Conservation (phyloP, 1,284 basidiomycete species). For the Ustilago sp. region DNA sequence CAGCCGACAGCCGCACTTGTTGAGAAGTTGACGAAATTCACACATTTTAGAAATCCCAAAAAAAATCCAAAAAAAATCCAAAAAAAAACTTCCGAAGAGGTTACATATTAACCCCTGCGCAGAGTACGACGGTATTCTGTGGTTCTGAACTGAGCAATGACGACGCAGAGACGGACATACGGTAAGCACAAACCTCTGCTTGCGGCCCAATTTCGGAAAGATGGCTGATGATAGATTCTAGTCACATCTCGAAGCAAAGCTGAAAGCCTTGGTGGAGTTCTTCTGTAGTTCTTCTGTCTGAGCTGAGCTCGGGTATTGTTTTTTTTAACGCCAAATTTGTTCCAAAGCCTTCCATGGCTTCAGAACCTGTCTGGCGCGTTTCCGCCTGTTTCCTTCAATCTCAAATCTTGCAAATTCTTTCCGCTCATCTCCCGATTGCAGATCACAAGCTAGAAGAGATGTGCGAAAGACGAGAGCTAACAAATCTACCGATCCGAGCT, state of each 20-base stretch:
- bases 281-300: not conserved
- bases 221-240: not conserved
- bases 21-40: not conserved
- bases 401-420: not conserved
- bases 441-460: too few species aligned
- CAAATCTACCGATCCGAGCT: too few species aligned
- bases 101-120: not conserved
- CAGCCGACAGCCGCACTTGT: not conserved
- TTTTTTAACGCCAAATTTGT: not conserved
- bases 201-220: not conserved
- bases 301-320: constrained; percentile 1
- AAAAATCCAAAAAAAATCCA: not conserved
- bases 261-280: not conserved
- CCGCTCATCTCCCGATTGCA: not conserved
- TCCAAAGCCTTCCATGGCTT: constrained; percentile 3
- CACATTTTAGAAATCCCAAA: not conserved
- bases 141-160: not conserved
- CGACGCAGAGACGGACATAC: not conserved
- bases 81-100: not conserved
- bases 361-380: not conserved
- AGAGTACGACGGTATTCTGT: not conserved
- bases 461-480: too few species aligned
- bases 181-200: not conserved
- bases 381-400: not conserved
- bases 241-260: constrained; percentile 3